Conservation (phyloP, 2,329 filamentous ascomycete genomes). For the Rutstroemia sp. region DNA sequence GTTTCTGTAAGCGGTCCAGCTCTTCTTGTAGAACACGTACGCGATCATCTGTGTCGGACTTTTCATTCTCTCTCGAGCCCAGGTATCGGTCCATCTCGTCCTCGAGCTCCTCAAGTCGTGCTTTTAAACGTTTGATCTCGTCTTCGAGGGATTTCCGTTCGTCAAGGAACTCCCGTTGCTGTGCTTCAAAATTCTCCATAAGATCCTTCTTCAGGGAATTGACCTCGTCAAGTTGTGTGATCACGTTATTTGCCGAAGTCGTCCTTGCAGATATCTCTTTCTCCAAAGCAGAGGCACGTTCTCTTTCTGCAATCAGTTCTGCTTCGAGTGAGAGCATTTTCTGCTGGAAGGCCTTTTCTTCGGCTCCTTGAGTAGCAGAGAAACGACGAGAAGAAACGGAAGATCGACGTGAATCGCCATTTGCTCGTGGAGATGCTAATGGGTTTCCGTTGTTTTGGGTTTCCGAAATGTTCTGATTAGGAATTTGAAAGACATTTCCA, state of each 20-base stretch:
- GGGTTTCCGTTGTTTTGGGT: conserved; percentile 40
- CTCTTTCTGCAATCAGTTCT: conserved; percentile 68
- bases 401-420: conserved; percentile 46
- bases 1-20: conserved; percentile 54
- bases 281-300: conserved; percentile 57
- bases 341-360: conserved; percentile 54
- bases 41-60: conserved; percentile 59
- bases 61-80: conserved; percentile 78
- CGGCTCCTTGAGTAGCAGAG: conserved; percentile 49
- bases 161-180: conserved; percentile 79
- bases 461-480: conserved; percentile 36
- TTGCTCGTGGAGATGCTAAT: conserved; percentile 23
- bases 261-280: conserved; percentile 56
- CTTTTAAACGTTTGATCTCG: conserved; percentile 69
- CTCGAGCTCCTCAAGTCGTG: conserved; percentile 79
- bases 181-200: conserved; percentile 86
- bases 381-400: conserved; percentile 54
- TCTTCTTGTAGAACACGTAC: conserved; percentile 64
- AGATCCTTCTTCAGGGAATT: conserved; percentile 91
- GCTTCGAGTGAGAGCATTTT: conserved; percentile 64
- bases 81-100: conserved; percentile 83
- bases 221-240: conserved; percentile 70
- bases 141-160: conserved; percentile 78
- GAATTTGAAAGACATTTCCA: conserved; percentile 47
- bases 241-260: conserved; percentile 53